These are phyloP conservation scores for Carex arenaria DNA, from an alignment of 202 grass and related monocot species.

Conservation along the genomic window DNA sequence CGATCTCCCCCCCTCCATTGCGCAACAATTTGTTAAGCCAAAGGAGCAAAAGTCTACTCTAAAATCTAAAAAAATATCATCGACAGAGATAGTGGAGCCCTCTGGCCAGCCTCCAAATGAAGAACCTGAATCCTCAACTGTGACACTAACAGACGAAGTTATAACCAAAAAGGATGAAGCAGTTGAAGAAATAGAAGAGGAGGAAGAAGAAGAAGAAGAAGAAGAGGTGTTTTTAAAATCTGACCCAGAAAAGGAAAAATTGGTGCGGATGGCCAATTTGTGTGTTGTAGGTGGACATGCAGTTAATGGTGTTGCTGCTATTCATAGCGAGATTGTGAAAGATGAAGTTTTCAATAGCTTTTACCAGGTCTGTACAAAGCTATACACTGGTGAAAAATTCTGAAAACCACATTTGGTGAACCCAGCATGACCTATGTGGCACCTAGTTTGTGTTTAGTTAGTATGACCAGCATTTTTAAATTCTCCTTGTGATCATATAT, in stretches of 20 bases:
- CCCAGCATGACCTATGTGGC: neutral
- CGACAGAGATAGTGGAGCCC: conserved; percentile 32
- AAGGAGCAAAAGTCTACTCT: conserved; percentile 49
- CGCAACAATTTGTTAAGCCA: conserved; percentile 70
- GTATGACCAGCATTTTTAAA: neutral
- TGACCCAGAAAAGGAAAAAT: conserved; percentile 64
- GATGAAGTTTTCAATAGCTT: conserved; percentile 95
- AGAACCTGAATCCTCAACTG: conserved; percentile 25
- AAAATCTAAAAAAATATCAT: conserved; percentile 39
- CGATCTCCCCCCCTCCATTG: conserved; percentile 67
- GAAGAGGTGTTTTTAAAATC: conserved; percentile 66
- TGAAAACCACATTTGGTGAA: neutral
- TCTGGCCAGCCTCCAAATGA: conserved; percentile 18
- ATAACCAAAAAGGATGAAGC: conserved; percentile 33
- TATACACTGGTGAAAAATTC: conserved; percentile 15
- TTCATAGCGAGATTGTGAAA: conserved; percentile 99
- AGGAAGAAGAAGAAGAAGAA: conserved; percentile 47
- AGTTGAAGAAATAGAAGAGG: conserved; percentile 16
- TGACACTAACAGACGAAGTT: conserved; percentile 20
- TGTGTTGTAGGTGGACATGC: conserved; percentile 89
- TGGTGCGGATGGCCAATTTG: conserved; percentile 90
- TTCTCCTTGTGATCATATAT: neutral
- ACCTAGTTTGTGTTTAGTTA: conserved; percentile 8
- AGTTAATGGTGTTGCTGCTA: conserved; percentile 95
- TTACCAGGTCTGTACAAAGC: conserved; percentile 54